Base-by-base conservation (phyloP, 2,329 filamentous ascomycete species). In the Aspergillus transmontanensis region DNA sequence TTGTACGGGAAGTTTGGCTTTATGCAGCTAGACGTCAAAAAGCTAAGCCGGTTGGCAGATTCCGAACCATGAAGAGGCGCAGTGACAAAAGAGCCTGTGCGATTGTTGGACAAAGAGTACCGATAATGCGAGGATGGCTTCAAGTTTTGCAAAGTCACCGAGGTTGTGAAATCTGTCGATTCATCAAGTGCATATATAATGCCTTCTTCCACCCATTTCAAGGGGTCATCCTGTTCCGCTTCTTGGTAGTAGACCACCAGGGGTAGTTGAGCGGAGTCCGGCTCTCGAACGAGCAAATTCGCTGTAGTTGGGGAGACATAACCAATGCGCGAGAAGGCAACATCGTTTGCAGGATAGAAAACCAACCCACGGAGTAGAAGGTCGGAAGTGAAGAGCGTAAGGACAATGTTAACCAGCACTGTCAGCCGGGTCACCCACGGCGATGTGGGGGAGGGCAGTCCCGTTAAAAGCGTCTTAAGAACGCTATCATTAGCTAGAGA, bases 11-110 rank as follows among this genome's bases (percentile, higher is more conserved):
- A 93, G 21, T 93, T 90, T 12, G 91, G 90, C 71, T 97, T 92
- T 72, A 98, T 93, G 78, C 95, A 99, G 48, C 93, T 97, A 0
- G 93, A 95, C 4, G 94, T 93, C 9, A 98, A 80, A 75, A 99
- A 99, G 0, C 92, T 96, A 71, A 97, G 94, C 62, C 88, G 89
- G 46, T 89, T 89, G 57, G 88, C 84, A 5, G 85, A 82, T 19
- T 83, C 80, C 1, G 85, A 82, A 12, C 93, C 93, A 0, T 88
- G 81, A 41, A 84, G 86, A 1, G 94, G 92, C 1, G 93, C 90
- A 0, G 92, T 89, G 4, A 86, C 86, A 72, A 99, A 97, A 67
- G 88, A 88, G 54, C 95, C 95, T 0, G 88, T 89, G 71, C 94
- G 90, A 73, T 95, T 94, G 75, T 95, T 96, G 0, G 93, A 96